phyloP scores from a whole-genome alignment of 2,329 filamentous ascomycete genomes.

The Laburnicola sp. region DNA sequence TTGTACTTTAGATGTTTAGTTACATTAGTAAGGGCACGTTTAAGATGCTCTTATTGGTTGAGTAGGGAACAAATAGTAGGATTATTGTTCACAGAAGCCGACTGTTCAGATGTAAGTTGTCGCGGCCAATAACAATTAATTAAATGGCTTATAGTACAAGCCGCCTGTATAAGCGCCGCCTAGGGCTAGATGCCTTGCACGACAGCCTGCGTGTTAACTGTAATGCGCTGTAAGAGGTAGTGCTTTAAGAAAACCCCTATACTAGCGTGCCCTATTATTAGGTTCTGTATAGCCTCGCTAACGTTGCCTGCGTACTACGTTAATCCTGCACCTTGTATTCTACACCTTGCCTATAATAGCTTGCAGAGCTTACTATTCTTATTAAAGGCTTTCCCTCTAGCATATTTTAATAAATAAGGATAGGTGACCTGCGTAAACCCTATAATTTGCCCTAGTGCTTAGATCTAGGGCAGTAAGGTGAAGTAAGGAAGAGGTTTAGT shows the following conservation, averaged over 20 bases:
- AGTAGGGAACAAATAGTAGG: slow-evolving; percentile 13
- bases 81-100: slow-evolving; percentile 17
- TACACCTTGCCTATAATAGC: not conserved
- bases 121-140: not conserved
- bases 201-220: too few relatives aligned
- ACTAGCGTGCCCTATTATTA: not conserved
- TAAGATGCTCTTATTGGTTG: slow-evolving; percentile 16
- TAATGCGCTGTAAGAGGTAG: too few relatives aligned
- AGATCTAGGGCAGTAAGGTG: too few relatives aligned
- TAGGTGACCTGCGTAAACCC: slow-evolving; percentile 21
- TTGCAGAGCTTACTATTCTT: slow-evolving; percentile 37
- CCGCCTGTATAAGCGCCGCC: slow-evolving; percentile 15
- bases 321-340: slow-evolving; percentile 5
- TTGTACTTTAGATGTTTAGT: slow-evolving; percentile 20
- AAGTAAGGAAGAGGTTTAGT: too few relatives aligned
- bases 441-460: slow-evolving; percentile 25
- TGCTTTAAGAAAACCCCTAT: too few relatives aligned
- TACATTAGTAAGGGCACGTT: slow-evolving; percentile 11
- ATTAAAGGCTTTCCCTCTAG: slow-evolving; percentile 21
- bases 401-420: too few relatives aligned
- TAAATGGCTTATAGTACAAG: slow-evolving; percentile 16
- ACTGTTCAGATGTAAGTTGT: slow-evolving; percentile 18
- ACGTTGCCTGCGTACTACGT: slow-evolving; percentile 18
- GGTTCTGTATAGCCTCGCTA: slow-evolving; percentile 18
- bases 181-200: slow-evolving; percentile 18